These are phyloP conservation scores for Insectozyma bohioensis DNA, from an alignment of 1,139 yeast genomes.

Conservation along the genomic window DNA sequence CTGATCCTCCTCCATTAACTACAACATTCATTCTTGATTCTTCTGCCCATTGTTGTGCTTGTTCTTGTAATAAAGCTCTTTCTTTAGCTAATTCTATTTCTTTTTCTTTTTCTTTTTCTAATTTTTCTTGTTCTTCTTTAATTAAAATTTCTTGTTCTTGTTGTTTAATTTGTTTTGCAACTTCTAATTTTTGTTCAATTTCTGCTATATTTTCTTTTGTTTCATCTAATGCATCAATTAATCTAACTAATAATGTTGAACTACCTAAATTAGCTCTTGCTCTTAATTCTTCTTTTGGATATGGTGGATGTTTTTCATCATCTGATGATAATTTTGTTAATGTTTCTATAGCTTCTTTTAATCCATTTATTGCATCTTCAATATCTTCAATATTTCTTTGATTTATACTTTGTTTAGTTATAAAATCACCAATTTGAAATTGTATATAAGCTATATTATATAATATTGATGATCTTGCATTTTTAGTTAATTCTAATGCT, in stretches of 20 bases:
- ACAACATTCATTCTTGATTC: constrained; percentile 40
- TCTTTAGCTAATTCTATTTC: constrained; percentile 63
- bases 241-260: constrained; percentile 68
- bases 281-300: constrained; percentile 73
- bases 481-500: constrained; percentile 49
- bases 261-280: constrained; percentile 85
- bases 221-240: constrained; percentile 68
- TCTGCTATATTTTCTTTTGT: constrained; percentile 67
- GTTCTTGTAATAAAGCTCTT: constrained; percentile 71
- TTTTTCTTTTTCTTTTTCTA: constrained; percentile 42
- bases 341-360: constrained; percentile 61
- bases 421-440: constrained; percentile 82
- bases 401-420: constrained; percentile 61
- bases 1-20: no score
- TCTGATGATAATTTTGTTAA: constrained; percentile 59
- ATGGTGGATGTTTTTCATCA: constrained; percentile 63
- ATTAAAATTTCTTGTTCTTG: constrained; percentile 39
- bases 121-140: constrained; percentile 34
- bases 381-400: constrained; percentile 66
- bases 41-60: constrained; percentile 81
- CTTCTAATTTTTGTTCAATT: constrained; percentile 61
- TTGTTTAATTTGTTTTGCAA: constrained; percentile 68
- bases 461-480: constrained; percentile 41
- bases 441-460: constrained; percentile 85
- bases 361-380: constrained; percentile 53